Evolutionary conservation across 1,139 yeast genomes (phyloP).

Genomic region (Suhomyces bolitotheri): DNA sequence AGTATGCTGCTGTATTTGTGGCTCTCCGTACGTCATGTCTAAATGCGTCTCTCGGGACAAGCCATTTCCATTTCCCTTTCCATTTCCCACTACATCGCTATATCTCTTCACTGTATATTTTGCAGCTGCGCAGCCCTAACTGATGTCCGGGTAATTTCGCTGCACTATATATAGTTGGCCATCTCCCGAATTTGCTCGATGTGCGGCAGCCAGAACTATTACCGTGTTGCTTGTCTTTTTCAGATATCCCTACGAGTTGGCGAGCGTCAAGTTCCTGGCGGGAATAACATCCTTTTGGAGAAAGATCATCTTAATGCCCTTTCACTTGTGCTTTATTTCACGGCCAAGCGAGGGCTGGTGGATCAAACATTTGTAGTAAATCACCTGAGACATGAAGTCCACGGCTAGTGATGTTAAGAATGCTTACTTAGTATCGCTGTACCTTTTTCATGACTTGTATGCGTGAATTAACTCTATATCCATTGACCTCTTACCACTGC

Average conservation of each 20-base stretch:
- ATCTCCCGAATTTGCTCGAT: slow-evolving; percentile 26
- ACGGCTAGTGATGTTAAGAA: no score
- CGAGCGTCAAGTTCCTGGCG: slow-evolving; percentile 60
- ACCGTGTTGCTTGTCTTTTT: slow-evolving; percentile 60
- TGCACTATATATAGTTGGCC: slow-evolving; percentile 8
- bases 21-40: no score
- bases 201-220: slow-evolving; percentile 60
- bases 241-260: slow-evolving; percentile 52
- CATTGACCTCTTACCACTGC: slow-evolving; percentile 55
- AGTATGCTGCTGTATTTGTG: no score
- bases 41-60: no score
- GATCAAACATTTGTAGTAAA: slow-evolving; percentile 40
- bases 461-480: no score
- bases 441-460: no score
- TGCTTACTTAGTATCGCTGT: no score
- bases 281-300: slow-evolving; percentile 43
- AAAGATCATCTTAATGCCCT: slow-evolving; percentile 54
- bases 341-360: slow-evolving; percentile 50
- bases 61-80: no score
- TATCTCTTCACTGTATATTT: no score
- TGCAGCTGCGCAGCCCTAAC: slow-evolving; percentile 2
- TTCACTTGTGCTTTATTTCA: slow-evolving; percentile 26
- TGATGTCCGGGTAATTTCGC: slow-evolving; percentile 17
- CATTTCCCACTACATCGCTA: no score
- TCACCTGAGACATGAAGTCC: no score